These are phyloP conservation scores for Tothia fuscella DNA, from an alignment of 2,329 filamentous ascomycete genomes.

Conservation along the genomic window DNA sequence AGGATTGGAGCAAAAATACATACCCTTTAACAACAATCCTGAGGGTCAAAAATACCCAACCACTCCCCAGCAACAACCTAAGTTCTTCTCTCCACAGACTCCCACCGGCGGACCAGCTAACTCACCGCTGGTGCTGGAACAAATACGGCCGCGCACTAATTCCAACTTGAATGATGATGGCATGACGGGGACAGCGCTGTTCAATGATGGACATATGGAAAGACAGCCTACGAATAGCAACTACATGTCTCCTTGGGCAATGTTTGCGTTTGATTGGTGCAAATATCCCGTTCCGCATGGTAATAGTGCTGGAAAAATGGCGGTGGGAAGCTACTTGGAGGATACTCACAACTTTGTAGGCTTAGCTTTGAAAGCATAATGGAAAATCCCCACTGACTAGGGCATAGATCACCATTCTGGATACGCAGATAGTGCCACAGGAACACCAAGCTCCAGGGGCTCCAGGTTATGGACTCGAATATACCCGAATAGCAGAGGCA, in stretches of 20 bases:
- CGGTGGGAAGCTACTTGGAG: conserved; percentile 90
- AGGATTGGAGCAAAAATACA: conserved; percentile 46
- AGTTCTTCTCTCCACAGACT: conserved; percentile 37
- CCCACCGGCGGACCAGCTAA: conserved; percentile 57
- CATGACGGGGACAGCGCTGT: conserved; percentile 43
- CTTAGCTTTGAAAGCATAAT: no score
- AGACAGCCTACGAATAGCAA: conserved; percentile 68
- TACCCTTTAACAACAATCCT: conserved; percentile 36
- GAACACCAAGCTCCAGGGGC: conserved; percentile 55
- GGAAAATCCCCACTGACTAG: no score
- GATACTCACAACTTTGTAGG: conserved; percentile 98
- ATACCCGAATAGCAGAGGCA: conserved; percentile 86
- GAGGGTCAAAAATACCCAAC: conserved; percentile 16
- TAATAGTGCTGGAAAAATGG: conserved; percentile 71
- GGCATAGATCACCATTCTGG: conserved; percentile 99
- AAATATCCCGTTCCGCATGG: conserved; percentile 74
- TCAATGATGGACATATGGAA: conserved; percentile 48
- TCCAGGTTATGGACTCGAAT: conserved; percentile 70
- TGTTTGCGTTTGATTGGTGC: conserved; percentile 98
- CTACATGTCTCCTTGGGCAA: conserved; percentile 85
- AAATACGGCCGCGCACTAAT: conserved; percentile 80
- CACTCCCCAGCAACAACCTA: conserved; percentile 39
- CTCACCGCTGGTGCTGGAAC: conserved; percentile 79
- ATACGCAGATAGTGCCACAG: conserved; percentile 66
- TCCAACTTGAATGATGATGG: conserved; percentile 64